Conservation (phyloP, 805 yeast genomes). For the Ogataea paradorogensis region DNA sequence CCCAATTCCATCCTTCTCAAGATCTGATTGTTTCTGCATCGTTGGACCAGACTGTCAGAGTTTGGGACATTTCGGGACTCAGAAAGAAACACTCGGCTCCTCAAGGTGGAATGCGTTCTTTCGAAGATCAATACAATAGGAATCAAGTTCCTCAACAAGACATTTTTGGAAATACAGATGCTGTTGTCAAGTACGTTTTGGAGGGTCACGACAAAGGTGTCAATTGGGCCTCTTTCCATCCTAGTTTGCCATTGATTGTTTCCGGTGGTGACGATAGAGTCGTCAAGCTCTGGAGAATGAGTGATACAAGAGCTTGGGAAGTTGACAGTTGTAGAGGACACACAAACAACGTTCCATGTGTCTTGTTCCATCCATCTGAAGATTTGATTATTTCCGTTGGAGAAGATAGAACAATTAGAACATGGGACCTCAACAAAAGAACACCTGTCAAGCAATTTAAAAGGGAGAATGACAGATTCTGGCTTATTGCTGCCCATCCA, state of each 20-base stretch:
- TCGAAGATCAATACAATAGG: slow-evolving; percentile 48
- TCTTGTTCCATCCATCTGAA: slow-evolving; percentile 88
- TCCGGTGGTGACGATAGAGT: slow-evolving; percentile 96
- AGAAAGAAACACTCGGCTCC: slow-evolving; percentile 91
- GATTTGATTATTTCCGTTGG: slow-evolving; percentile 90
- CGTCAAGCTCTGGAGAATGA: slow-evolving; percentile 96
- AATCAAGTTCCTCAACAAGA: slow-evolving; percentile 82
- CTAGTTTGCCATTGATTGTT: slow-evolving; percentile 89
- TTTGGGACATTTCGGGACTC: slow-evolving; percentile 96
- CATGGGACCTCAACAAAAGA: slow-evolving; percentile 95
- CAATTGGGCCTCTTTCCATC: slow-evolving; percentile 98
- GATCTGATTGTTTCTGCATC: slow-evolving; percentile 95
- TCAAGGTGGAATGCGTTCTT: slow-evolving; percentile 38
- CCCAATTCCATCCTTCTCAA: slow-evolving; percentile 94
- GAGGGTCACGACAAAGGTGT: slow-evolving; percentile 99
- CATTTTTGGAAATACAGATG: slow-evolving; percentile 90
- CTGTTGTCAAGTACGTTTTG: slow-evolving; percentile 88
- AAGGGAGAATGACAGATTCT: slow-evolving; percentile 90
- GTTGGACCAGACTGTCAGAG: slow-evolving; percentile 96
- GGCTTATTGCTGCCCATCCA: slow-evolving; percentile 91
- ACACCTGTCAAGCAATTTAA: slow-evolving; percentile 91
- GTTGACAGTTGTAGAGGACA: slow-evolving; percentile 98
- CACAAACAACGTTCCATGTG: slow-evolving; percentile 86
- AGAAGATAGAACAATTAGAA: slow-evolving; percentile 93
- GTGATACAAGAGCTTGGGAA: slow-evolving; percentile 96